Conservation (phyloP, 169 alveolate genomes). For the Ichthyophthirius multifiliis region DNA sequence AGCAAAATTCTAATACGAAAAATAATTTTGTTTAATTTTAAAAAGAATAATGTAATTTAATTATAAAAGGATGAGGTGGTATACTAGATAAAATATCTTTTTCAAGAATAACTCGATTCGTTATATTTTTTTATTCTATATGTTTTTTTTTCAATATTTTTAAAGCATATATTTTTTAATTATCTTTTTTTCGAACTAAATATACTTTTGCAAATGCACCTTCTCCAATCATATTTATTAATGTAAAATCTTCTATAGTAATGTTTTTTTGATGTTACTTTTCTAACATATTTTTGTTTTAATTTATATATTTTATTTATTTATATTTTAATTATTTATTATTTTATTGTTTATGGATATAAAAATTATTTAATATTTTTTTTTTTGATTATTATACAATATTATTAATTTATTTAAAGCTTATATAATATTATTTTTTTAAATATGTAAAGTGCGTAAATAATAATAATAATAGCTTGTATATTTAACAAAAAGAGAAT, state of each 20-base stretch:
- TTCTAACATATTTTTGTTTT: too few relatives aligned
- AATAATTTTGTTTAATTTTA: slow-evolving; percentile 67
- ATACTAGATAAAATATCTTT: slow-evolving; percentile 59
- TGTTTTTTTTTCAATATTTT: slow-evolving; percentile 63
- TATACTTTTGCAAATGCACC: slow-evolving; percentile 47
- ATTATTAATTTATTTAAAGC: too few relatives aligned
- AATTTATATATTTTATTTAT: too few relatives aligned
- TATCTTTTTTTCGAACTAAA: slow-evolving; percentile 48
- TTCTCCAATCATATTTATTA: slow-evolving; percentile 37
- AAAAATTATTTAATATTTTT: too few relatives aligned
- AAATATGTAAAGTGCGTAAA: too few relatives aligned
- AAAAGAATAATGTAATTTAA: slow-evolving; percentile 73
- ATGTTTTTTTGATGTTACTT: too few relatives aligned
- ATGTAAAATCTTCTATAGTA: slow-evolving; percentile 3
- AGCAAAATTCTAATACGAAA: slow-evolving; percentile 75
- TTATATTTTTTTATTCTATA: neutral
- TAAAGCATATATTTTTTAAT: slow-evolving; percentile 63
- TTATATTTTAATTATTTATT: too few relatives aligned
- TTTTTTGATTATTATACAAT: too few relatives aligned
- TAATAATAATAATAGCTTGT: too few relatives aligned
- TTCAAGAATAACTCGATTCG: slow-evolving; percentile 59
- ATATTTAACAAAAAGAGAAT: too few relatives aligned
- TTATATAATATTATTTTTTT: too few relatives aligned
- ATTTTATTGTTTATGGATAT: too few relatives aligned
- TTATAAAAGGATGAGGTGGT: slow-evolving; percentile 66